Evolutionary conservation across 305 asterid genomes (phyloP).

Genomic region (Solanum hybrid): DNA sequence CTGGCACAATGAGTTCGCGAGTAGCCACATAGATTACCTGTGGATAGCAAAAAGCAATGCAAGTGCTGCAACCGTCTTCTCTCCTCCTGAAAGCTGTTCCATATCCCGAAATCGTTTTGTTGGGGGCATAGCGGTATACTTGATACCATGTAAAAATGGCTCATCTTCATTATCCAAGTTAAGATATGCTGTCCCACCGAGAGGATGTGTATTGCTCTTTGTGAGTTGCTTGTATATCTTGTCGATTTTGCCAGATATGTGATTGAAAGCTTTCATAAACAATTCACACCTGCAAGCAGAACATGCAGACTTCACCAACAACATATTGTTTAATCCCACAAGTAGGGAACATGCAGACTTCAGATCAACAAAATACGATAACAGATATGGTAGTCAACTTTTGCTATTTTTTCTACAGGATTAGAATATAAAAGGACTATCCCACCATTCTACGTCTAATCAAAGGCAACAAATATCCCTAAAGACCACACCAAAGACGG

Average conservation of each 20-base stretch:
- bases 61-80: constrained; percentile 96
- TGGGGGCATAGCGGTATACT: constrained; percentile 98
- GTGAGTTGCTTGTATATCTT: constrained; percentile 42
- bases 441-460: neutral
- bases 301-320: neutral
- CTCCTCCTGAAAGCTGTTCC: constrained; percentile 96
- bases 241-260: constrained; percentile 12
- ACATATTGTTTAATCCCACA: neutral
- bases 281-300: constrained; percentile 5
- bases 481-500: neutral
- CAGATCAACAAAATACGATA: constrained; percentile 31
- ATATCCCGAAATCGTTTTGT: constrained; percentile 92
- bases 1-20: neutral
- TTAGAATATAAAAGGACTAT: neutral
- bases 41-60: constrained; percentile 91
- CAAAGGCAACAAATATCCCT: neutral
- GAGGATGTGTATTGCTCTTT: constrained; percentile 32
- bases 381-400: neutral
- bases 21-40: constrained; percentile 35
- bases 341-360: neutral
- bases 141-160: constrained; percentile 90
- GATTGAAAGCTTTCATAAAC: constrained; percentile 38
- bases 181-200: constrained; percentile 43
- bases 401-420: neutral
- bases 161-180: constrained; percentile 64